Evolutionary conservation across 352 stramenopile genomes (phyloP).

Genomic region (Pythium rishiriense): DNA sequence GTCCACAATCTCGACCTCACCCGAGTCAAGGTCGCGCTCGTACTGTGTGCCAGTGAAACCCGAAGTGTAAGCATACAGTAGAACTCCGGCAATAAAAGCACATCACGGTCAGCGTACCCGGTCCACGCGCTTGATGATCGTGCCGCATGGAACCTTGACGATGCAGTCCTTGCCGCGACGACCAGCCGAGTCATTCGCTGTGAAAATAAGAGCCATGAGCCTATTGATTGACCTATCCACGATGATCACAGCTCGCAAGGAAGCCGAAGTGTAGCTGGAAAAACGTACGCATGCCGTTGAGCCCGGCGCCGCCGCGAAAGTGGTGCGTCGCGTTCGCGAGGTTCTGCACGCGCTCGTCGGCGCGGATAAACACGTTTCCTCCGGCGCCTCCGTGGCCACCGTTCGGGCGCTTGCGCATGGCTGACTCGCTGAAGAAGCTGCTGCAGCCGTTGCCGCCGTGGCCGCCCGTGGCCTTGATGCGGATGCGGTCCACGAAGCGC

Average conservation of each 20-base stretch:
- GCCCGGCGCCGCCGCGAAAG: constrained; percentile 73
- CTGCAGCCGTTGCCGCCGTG: constrained; percentile 88
- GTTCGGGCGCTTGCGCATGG: constrained; percentile 78
- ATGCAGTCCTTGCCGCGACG: constrained; percentile 77
- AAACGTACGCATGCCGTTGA: constrained; percentile 84
- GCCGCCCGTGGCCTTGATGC: constrained; percentile 86
- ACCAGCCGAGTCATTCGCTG: constrained; percentile 79
- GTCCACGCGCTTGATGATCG: constrained; percentile 85
- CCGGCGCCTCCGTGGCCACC: constrained; percentile 84
- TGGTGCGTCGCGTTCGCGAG: constrained; percentile 83
- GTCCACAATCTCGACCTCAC: constrained; percentile 83
- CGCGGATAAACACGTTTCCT: constrained; percentile 76
- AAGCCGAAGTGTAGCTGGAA: no score
- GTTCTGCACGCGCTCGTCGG: constrained; percentile 80
- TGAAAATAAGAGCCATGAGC: neutral
- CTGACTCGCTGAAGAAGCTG: constrained; percentile 76
- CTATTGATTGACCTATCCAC: no score
- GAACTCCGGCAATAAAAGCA: no score
- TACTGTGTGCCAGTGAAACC: constrained; percentile 31
- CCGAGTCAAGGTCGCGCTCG: constrained; percentile 71
- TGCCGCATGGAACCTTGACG: constrained; percentile 85
- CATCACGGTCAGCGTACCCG: constrained; percentile 34
- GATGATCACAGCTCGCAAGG: no score
- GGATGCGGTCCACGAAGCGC: constrained; percentile 90
- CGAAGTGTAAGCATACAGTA: neutral